These are phyloP conservation scores for Zygosaccharomyces sapae DNA, from an alignment of 1,139 yeast species.

Conservation along the genomic window DNA sequence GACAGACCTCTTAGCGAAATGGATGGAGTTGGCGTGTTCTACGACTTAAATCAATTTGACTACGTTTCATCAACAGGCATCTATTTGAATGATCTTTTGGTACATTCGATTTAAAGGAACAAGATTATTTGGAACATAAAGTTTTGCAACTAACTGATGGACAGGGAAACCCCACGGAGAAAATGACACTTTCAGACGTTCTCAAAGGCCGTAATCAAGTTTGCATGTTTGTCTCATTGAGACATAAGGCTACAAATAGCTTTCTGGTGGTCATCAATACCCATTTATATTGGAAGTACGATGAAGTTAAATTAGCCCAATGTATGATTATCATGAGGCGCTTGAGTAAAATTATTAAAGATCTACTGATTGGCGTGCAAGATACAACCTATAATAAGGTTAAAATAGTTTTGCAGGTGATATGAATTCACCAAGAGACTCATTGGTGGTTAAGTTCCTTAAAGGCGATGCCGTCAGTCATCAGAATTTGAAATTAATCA, in stretches of 20 bases:
- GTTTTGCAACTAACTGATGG: conserved; percentile 35
- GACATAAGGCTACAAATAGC: conserved; percentile 42
- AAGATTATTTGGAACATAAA: conserved; percentile 37
- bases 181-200: conserved; percentile 32
- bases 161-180: conserved; percentile 27
- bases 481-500: conserved; percentile 35
- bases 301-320: conserved; percentile 54
- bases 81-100: conserved; percentile 44
- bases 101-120: conserved; percentile 38
- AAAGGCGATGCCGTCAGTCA: conserved; percentile 37
- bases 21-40: conserved; percentile 57
- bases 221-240: conserved; percentile 45
- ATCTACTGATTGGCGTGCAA: conserved; percentile 29
- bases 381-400: conserved; percentile 31
- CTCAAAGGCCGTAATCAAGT: conserved; percentile 51
- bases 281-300: conserved; percentile 58
- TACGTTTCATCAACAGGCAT: conserved; percentile 42
- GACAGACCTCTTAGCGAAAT: conserved; percentile 42
- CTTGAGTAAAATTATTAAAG: conserved; percentile 30
- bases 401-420: conserved; percentile 46
- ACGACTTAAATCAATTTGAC: conserved; percentile 45
- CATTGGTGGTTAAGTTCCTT: conserved; percentile 47
- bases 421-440: conserved; percentile 48
- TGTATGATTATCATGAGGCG: conserved; percentile 45
- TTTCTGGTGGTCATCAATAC: conserved; percentile 50